phyloP scores from a whole-genome alignment of 2,329 filamentous ascomycete genomes.

The Aspergillus sp. region DNA sequence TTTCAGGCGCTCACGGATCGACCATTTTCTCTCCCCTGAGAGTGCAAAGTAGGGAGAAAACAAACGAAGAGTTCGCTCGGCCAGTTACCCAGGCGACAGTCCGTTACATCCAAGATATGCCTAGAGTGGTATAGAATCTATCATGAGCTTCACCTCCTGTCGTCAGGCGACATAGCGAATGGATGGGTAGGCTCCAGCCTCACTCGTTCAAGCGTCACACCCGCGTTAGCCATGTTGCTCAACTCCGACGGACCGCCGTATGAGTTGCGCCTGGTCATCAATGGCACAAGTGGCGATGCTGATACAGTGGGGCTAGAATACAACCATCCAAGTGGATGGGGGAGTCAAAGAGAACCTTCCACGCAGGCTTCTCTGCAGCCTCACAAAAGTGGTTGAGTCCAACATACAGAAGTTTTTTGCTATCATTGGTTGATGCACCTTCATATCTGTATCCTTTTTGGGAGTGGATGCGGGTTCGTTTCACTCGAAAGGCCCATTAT shows the following conservation, averaged over 20 bases:
- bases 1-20: conserved; percentile 1
- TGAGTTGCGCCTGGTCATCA: background rate
- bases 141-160: conserved; percentile 7
- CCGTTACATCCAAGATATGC: conserved; percentile 6
- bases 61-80: background rate
- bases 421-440: conserved; percentile 1
- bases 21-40: background rate
- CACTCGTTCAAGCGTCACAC: conserved; percentile 17
- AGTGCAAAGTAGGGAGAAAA: background rate
- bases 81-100: background rate
- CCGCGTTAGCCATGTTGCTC: conserved; percentile 12
- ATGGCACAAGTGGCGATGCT: conserved; percentile 12
- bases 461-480: background rate
- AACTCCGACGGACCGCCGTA: conserved; percentile 18
- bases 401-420: background rate
- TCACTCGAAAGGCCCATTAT: background rate
- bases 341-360: conserved; percentile 30
- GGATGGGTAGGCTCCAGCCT: conserved; percentile 14
- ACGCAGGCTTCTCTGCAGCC: conserved; percentile 35
- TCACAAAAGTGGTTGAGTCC: background rate
- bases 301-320: background rate
- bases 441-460: background rate
- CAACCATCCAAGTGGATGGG: background rate
- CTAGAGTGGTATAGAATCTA: conserved; percentile 5
- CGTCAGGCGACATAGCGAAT: conserved; percentile 17